Conservation (phyloP, 73 alveolate genomes). For the Paraurostyla sp. region DNA sequence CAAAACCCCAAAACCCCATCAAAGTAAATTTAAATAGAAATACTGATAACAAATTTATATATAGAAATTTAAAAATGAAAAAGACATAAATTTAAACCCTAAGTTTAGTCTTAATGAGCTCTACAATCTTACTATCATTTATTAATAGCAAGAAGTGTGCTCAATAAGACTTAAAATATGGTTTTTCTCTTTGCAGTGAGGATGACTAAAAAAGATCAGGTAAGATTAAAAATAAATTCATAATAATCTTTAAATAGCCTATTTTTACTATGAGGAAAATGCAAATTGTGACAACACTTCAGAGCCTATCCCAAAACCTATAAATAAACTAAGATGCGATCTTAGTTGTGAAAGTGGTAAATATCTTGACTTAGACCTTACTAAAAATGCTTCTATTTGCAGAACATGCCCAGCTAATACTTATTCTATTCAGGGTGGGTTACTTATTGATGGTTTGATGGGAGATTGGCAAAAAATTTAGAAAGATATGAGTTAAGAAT, state of each 20-base stretch:
- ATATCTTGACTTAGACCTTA: background rate
- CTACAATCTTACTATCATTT: no score
- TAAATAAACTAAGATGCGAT: background rate
- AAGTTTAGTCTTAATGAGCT: no score
- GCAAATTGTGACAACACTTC: slow-evolving; percentile 22
- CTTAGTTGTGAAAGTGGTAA: slow-evolving; percentile 12
- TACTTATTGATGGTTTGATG: slow-evolving; percentile 52
- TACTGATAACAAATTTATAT: no score
- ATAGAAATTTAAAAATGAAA: no score
- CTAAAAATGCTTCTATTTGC: background rate
- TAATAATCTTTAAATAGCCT: background rate
- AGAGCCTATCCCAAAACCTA: background rate
- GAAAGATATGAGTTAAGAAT: background rate
- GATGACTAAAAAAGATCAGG: background rate
- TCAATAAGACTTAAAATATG: background rate
- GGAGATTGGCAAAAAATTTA: slow-evolving; percentile 38
- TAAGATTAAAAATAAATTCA: background rate
- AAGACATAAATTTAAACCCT: no score
- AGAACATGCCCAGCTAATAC: slow-evolving; percentile 41
- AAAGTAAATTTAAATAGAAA: no score
- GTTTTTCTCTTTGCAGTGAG: background rate
- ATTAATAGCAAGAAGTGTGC: background rate
- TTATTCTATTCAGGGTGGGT: slow-evolving; percentile 7
- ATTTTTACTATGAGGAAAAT: background rate
- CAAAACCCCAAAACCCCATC: no score